Percentiles rank a stretch among this genome's conserved stretches.
Evolutionary conservation across 1,284 basidiomycete genomes (phyloP).

Genomic region (Ustilago xerochloae): DNA sequence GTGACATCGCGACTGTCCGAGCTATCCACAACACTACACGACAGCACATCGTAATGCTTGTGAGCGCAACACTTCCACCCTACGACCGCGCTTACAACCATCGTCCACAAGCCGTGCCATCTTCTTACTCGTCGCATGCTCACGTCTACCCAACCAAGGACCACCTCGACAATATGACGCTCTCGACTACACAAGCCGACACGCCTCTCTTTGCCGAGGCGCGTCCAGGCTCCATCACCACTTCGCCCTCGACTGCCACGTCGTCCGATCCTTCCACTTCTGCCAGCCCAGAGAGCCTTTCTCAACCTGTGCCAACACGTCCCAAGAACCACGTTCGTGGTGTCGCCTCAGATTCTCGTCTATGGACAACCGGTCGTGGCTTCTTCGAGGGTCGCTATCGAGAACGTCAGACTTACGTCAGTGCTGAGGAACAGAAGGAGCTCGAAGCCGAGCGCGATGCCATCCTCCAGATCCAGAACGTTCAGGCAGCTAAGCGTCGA

Average conservation of each 20-base stretch:
- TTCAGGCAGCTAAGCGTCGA: slow-evolving; percentile 51
- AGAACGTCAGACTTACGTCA: slow-evolving; percentile 33
- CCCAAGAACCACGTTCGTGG: slow-evolving; percentile 51
- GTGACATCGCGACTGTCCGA: slow-evolving; percentile 28
- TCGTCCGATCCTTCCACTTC: slow-evolving; percentile 9
- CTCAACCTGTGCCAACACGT: slow-evolving; percentile 30
- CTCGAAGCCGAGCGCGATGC: slow-evolving; percentile 38
- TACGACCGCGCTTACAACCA: slow-evolving; percentile 23
- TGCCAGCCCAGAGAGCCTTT: slow-evolving; percentile 5
- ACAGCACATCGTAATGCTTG: slow-evolving; percentile 34
- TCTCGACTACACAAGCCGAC: slow-evolving; percentile 28
- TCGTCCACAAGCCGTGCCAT: slow-evolving; percentile 14
- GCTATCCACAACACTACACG: slow-evolving; percentile 1
- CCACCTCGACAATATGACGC: slow-evolving; percentile 26
- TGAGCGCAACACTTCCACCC: slow-evolving; percentile 23
- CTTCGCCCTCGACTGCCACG: not conserved
- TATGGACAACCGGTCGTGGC: slow-evolving; percentile 33
- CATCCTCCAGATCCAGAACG: slow-evolving; percentile 42
- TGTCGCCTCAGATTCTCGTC: slow-evolving; percentile 38
- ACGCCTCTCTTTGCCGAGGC: slow-evolving; percentile 19
- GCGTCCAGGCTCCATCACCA: slow-evolving; percentile 9
- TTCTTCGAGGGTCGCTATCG: slow-evolving; percentile 39
- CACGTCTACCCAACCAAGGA: slow-evolving; percentile 1
- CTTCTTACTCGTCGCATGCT: slow-evolving; percentile 4
- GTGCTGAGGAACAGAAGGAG: slow-evolving; percentile 31